phyloP scores from a whole-genome alignment of 2,329 filamentous ascomycete species.

The Xylaria hypoxylon region DNA sequence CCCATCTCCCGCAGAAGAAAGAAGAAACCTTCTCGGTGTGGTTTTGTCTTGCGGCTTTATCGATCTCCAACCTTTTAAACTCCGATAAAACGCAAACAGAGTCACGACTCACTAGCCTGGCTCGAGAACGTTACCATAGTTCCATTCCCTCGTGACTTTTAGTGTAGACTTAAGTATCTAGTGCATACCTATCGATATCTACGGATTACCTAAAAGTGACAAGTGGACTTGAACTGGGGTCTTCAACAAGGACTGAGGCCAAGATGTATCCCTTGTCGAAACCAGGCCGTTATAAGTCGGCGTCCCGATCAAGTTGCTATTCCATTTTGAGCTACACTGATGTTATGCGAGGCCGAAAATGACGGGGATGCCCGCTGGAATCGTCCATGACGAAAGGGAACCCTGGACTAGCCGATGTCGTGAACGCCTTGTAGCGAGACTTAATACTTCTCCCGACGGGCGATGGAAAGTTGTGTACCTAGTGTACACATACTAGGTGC shows the following conservation, averaged over 20 bases:
- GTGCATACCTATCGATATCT: not conserved
- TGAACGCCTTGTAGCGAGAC: slow-evolving; percentile 19
- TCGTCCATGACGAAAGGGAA: not conserved
- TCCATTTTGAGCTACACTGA: slow-evolving; percentile 13
- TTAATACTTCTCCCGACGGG: slow-evolving; percentile 15
- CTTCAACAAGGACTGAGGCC: not conserved
- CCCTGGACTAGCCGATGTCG: not conserved
- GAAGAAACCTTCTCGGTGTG: not conserved
- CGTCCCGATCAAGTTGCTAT: slow-evolving; percentile 1
- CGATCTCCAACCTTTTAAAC: not conserved
- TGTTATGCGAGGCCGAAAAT: not conserved
- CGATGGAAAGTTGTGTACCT: slow-evolving; percentile 4
- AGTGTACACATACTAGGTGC: not conserved
- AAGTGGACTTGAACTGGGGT: not conserved
- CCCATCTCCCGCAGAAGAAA: not conserved
- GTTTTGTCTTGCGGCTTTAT: not conserved
- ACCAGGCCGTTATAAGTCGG: slow-evolving; percentile 6
- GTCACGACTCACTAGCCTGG: not conserved
- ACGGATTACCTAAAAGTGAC: slow-evolving; percentile 1
- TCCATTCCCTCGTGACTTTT: not conserved
- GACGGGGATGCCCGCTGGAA: not conserved
- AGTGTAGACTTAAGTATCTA: no score
- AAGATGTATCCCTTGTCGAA: not conserved
- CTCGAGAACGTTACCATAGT: not conserved
- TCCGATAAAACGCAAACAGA: not conserved